Evolutionary conservation across 208 protist species (phyloP).

Genomic region (Vickermania spadyakhi): DNA sequence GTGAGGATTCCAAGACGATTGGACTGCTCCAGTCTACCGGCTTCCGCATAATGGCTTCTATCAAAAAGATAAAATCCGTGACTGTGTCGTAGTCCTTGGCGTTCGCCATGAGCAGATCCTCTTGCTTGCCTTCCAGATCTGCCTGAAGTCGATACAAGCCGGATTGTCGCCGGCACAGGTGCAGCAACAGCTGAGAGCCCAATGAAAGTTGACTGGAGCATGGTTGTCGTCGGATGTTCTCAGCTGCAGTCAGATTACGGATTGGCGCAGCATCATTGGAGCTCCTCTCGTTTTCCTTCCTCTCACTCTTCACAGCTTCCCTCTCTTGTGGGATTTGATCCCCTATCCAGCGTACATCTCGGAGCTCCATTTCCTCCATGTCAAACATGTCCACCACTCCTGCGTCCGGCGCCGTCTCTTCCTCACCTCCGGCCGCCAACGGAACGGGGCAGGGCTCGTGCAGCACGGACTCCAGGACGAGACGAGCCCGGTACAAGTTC

Average conservation of each 20-base stretch:
- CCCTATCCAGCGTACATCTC: conserved; percentile 1
- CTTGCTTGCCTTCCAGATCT: conserved; percentile 57
- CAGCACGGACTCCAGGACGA: conserved; percentile 14
- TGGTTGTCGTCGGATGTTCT: not conserved
- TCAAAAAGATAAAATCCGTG: conserved; percentile 54
- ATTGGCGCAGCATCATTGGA: not conserved
- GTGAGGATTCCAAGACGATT: too few relatives aligned
- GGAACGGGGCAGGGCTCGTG: conserved; percentile 24
- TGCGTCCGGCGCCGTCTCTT: conserved; percentile 1
- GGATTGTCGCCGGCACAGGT: conserved; percentile 60
- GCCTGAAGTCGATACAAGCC: conserved; percentile 53
- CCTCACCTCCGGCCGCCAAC: conserved; percentile 1
- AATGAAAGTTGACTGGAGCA: conserved; percentile 19
- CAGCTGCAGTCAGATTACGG: too few relatives aligned
- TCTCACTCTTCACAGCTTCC: conserved; percentile 1
- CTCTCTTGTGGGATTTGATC: conserved; percentile 3
- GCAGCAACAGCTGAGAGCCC: conserved; percentile 50
- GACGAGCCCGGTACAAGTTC: conserved; percentile 9
- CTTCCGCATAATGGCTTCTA: too few relatives aligned
- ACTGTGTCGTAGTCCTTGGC: conserved; percentile 58
- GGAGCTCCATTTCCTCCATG: conserved; percentile 10
- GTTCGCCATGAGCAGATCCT: conserved; percentile 48
- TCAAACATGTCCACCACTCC: conserved; percentile 7
- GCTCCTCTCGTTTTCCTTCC: not conserved
- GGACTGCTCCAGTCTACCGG: too few relatives aligned